Base-by-base conservation (phyloP, 1,284 basidiomycete genomes). In the Vanrija sp. region DNA sequence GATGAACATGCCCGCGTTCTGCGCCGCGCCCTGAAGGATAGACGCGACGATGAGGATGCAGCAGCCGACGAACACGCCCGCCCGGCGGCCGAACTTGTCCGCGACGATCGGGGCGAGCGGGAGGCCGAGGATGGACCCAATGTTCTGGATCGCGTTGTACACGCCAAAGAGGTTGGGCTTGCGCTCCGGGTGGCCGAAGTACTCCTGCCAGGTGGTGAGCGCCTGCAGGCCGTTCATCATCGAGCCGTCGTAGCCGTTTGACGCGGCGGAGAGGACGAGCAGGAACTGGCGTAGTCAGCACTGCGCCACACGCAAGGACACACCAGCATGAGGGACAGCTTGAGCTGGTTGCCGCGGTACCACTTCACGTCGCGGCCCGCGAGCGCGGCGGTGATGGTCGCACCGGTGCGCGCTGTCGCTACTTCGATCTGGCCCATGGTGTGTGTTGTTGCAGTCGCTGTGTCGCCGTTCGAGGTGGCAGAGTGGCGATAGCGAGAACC, bases 1-100 rank as follows among this genome's bases (percentile, higher is more conserved):
- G 56, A 69, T 65, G 57, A 89, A 89, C 86, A 88, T 87, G 62
- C 82, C 80, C 21, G 88, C 81, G 48, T 83, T 85, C 53, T 83
- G 80, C 23, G 87, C 79, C 10, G 86, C 85, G 82, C 75, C 52
- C 82, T 80, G 84, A 3, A 52, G 52, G 46, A 60, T 34, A 34
- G 54, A 62, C 18, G 71, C 72, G 43, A 70, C 49, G 45, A 84
- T 80, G 68, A 78, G 79, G 34, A 78, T 63, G 44, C 73, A 46
- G 47, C 68, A 68, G 42, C 70, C 78, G 8, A 67, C 67, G 44
- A 78, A 67, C 61, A 80, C 73, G 40, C 72, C 72, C 26, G 58
- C 64, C 19, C 73, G 59, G 48, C 76, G 62, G 39, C 69, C 68
- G 56, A 71, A 73, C 3, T 29, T 39, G 55, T 78, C 76, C 14